Conservation (phyloP, 345 rosid species). For the Brassica napus region DNA sequence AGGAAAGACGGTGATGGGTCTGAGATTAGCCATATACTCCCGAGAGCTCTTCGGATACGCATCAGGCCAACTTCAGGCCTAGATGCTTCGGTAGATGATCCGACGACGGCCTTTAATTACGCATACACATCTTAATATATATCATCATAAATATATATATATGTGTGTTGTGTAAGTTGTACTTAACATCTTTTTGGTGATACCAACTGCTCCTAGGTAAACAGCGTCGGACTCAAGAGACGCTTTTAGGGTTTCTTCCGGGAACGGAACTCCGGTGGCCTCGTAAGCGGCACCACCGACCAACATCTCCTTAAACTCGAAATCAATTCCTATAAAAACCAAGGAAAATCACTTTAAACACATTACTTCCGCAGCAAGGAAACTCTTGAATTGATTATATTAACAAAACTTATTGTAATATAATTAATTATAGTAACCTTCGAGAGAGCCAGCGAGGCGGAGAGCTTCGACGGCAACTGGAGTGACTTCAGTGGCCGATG, state of each 20-base stretch:
- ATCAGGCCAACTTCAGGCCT: not conserved
- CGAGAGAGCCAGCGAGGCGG: conserved; percentile 1
- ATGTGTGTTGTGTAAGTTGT: not conserved
- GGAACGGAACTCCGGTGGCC: not conserved
- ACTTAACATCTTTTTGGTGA: not conserved
- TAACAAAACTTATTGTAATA: not conserved
- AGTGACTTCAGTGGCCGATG: conserved; percentile 1
- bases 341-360: not conserved
- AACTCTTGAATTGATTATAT: not conserved
- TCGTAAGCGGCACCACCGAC: conserved; percentile 1
- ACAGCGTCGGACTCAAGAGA: conserved; percentile 1
- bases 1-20: not conserved
- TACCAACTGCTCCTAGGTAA: not conserved
- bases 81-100: conserved; percentile 1
- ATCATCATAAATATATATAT: not conserved
- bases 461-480: not conserved
- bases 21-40: not conserved
- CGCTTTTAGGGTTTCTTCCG: not conserved
- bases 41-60: not conserved
- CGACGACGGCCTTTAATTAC: not conserved
- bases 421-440: not conserved
- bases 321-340: not conserved
- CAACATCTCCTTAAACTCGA: not conserved
- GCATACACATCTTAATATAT: not conserved
- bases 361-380: not conserved